phyloP scores from a whole-genome alignment of 169 alveolate genomes.

The Cryptosporidium xiaoi region DNA sequence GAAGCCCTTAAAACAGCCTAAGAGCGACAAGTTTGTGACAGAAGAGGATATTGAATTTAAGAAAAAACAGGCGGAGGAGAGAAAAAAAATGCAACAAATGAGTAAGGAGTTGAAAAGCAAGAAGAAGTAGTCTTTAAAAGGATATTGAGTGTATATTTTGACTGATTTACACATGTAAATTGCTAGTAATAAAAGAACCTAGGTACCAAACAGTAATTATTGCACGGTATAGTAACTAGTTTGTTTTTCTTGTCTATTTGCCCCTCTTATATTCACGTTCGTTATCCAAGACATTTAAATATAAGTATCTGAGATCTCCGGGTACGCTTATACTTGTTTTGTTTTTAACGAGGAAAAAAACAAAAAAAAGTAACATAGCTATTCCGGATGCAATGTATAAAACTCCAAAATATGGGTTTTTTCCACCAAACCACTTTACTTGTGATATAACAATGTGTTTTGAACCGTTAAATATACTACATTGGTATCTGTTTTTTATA shows the following conservation, averaged over 20 bases:
- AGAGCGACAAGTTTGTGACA: conserved; percentile 78
- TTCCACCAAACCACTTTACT: conserved; percentile 79
- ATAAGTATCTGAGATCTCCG: conserved; percentile 49
- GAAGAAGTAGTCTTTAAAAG: background rate
- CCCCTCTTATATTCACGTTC: background rate
- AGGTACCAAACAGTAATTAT: no score
- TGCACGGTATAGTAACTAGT: background rate
- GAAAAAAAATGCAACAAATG: conserved; percentile 75
- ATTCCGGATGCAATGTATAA: conserved; percentile 64
- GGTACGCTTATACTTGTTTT: background rate
- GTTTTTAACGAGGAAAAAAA: conserved; percentile 35
- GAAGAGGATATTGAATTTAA: conserved; percentile 83
- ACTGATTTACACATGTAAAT: no score
- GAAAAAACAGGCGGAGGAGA: conserved; percentile 81
- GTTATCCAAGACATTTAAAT: background rate
- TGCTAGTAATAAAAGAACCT: no score
- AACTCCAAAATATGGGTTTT: conserved; percentile 76
- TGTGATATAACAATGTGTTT: conserved; percentile 80
- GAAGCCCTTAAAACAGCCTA: conserved; percentile 83
- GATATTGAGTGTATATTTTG: background rate
- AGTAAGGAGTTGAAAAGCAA: conserved; percentile 51
- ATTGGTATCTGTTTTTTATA: conserved; percentile 78
- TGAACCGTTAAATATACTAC: conserved; percentile 79
- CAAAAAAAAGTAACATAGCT: background rate
- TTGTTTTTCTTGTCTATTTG: background rate